Evolutionary conservation across 2,329 filamentous ascomycete species (phyloP), one percentile per base, ranked within the genome.

Genomic region (Pochonia chlamydosporia): DNA sequence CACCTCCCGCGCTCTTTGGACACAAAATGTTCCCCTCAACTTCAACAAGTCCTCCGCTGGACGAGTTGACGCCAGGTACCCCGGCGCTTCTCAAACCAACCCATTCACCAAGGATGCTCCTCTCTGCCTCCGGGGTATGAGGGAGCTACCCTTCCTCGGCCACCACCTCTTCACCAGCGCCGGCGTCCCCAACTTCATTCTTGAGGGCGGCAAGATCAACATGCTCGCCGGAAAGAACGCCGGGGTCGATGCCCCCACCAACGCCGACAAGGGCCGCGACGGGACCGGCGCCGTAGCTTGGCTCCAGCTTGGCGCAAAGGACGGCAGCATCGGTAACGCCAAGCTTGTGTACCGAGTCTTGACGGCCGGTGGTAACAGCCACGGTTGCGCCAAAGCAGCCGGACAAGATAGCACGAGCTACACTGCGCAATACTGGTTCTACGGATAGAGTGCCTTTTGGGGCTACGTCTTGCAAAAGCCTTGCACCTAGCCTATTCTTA

Each of bases 161-260:
- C 74, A 80, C 56, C 85, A 89, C 72, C 86, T 73, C 74, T 89
- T 89, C 71, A 76, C 75, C 63, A 51, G 52, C 40, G 52, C 58
- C 39, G 65, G 73, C 52, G 64, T 69, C 1, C 85, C 85, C 1
- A 79, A 73, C 11, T 89, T 88, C 60, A 71, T 78, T 49, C 69
- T 87, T 31, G 59, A 65, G 43, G 61, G 56, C 6, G 59, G 63
- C 33, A 57, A 60, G 30, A 58, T 64, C 25, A 63, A 68, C 55
- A 61, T 70, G 58, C 63, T 74, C 54, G 69, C 59, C 46, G 73
- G 72, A 61, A 81, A 81, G 65, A 52, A 70, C 35, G 72, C 66
- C 26, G 62, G 58, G 30, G 70, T 79, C 35, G 57, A 70, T 28
- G 81, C 84, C 0, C 84, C 85, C 1, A 47, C 59, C 3, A 54